These are phyloP conservation scores for Linum tenue DNA, from an alignment of 345 rosid genomes.

Conservation along the genomic window DNA sequence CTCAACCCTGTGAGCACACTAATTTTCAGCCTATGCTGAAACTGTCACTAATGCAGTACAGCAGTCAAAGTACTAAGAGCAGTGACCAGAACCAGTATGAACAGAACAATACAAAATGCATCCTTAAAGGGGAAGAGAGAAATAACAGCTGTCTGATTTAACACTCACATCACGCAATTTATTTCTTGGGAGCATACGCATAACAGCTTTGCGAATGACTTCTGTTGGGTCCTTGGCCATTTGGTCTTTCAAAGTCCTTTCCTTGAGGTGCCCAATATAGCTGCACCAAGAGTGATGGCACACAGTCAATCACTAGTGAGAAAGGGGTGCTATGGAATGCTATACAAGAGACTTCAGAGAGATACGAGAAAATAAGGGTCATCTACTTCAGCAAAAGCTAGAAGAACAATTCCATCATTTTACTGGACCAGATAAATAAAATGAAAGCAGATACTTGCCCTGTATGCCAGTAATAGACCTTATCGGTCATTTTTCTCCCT, in stretches of 20 bases:
- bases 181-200: conserved; percentile 96
- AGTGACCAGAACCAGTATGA: background rate
- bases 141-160: background rate
- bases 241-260: conserved; percentile 90
- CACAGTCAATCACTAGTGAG: background rate
- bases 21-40: too few species aligned
- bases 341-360: background rate
- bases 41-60: too few species aligned
- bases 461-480: conserved; percentile 86
- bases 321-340: background rate
- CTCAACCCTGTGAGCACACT: too few species aligned
- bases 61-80: too few species aligned
- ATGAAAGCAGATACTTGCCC: conserved; percentile 46
- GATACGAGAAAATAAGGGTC: background rate
- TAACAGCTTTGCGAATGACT: conserved; percentile 92
- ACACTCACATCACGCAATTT: conserved; percentile 83
- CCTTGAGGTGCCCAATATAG: conserved; percentile 82
- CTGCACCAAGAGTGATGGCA: conserved; percentile 28
- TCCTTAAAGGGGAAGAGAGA: background rate
- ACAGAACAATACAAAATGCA: background rate
- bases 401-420: background rate
- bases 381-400: background rate
- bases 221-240: conserved; percentile 93
- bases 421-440: background rate
- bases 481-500: conserved; percentile 86